Evolutionary conservation across 495 filamentous ascomycete species (phyloP).

Genomic region (Xylaria venustula): DNA sequence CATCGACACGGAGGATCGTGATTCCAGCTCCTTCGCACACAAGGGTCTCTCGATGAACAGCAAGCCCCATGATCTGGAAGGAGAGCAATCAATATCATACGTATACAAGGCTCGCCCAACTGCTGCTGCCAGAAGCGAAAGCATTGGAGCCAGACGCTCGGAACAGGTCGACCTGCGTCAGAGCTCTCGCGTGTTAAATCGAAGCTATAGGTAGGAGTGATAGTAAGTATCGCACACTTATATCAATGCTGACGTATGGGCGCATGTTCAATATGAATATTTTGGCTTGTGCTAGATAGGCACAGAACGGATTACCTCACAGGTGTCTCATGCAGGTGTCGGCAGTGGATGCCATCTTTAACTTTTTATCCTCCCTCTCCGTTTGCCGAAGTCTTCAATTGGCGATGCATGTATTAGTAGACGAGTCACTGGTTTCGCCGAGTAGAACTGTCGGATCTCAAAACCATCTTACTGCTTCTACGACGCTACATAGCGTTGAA

Average conservation of each 20-base stretch:
- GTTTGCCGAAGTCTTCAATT: neutral
- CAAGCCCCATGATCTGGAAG: constrained; percentile 4
- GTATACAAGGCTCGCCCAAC: constrained; percentile 1
- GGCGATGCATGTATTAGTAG: neutral
- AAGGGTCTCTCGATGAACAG: neutral
- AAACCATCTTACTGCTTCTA: neutral
- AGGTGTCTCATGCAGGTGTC: constrained; percentile 8
- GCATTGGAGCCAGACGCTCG: neutral
- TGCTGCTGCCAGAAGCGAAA: neutral
- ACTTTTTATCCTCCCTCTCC: neutral
- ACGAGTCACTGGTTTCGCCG: no score
- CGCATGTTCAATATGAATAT: neutral
- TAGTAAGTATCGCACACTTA: neutral
- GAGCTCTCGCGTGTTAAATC: neutral
- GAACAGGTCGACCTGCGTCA: neutral
- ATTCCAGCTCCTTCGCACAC: neutral
- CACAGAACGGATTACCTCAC: neutral
- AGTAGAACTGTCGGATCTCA: neutral
- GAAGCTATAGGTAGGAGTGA: neutral
- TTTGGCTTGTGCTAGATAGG: neutral
- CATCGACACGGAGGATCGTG: neutral
- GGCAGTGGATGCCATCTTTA: constrained; percentile 5
- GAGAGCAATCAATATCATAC: neutral
- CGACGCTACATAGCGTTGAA: neutral
- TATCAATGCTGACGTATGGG: neutral